These are phyloP conservation scores for Phytophthora meadii DNA, from an alignment of 352 stramenopile genomes.

Conservation along the genomic window DNA sequence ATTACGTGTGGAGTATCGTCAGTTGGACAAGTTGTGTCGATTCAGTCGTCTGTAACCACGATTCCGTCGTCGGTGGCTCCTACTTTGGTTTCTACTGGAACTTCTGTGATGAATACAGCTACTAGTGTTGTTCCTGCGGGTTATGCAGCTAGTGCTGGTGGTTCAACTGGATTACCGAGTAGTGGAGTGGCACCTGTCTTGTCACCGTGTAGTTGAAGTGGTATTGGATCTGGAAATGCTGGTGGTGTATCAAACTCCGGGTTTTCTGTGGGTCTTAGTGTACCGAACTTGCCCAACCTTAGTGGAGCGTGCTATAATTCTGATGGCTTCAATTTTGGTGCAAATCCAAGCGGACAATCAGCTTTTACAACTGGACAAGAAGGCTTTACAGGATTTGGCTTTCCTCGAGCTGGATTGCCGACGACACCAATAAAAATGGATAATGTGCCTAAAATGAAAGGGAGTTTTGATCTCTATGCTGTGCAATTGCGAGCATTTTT, in stretches of 20 bases:
- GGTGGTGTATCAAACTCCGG: neutral
- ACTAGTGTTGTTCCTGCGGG: too few species aligned
- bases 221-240: neutral
- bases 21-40: too few species aligned
- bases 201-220: too few species aligned
- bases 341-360: neutral
- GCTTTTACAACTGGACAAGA: neutral
- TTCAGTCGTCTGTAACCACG: too few species aligned
- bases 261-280: neutral
- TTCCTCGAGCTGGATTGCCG: neutral
- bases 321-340: slow-evolving; percentile 1
- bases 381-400: neutral
- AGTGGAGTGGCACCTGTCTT: too few species aligned
- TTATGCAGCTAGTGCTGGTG: too few species aligned
- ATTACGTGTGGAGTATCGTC: neutral
- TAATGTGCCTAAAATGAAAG: neutral
- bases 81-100: too few species aligned
- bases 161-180: too few species aligned
- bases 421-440: neutral
- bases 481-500: slow-evolving; percentile 7
- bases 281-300: neutral
- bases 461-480: neutral
- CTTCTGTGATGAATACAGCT: neutral
- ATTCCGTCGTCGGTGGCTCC: too few species aligned
- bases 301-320: neutral